Percentiles rank a stretch among this genome's conserved stretches.
phyloP scores from a whole-genome alignment of 768 basidiomycete species.

The Pulveroboletus sp. region DNA sequence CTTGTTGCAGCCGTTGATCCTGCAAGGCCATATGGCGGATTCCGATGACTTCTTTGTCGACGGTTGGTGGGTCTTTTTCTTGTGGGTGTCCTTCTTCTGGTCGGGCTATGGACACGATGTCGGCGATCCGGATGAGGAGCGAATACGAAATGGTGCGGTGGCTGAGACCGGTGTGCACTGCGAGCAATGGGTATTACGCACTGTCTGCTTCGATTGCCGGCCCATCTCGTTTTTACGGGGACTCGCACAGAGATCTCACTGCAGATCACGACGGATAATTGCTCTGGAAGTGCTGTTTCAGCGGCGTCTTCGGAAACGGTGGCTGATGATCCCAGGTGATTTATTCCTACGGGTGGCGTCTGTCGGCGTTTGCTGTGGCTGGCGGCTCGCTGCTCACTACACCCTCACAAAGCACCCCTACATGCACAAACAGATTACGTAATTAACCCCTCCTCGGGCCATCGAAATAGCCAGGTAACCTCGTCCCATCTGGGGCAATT shows the following conservation, averaged over 20 bases:
- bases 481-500: conserved; percentile 52
- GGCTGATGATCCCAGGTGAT: conserved; percentile 27
- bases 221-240: conserved; percentile 22
- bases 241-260: conserved; percentile 20
- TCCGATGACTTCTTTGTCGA: conserved; percentile 47
- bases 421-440: conserved; percentile 22
- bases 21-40: conserved; percentile 70
- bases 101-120: conserved; percentile 29
- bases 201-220: conserved; percentile 34
- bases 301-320: conserved; percentile 20
- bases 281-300: conserved; percentile 11
- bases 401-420: conserved; percentile 9
- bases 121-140: conserved; percentile 1
- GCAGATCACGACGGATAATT: background rate
- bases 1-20: conserved; percentile 77
- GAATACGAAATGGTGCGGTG: conserved; percentile 10
- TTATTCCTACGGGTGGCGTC: conserved; percentile 28
- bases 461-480: conserved; percentile 34
- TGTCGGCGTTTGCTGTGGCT: conserved; percentile 19
- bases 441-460: conserved; percentile 23
- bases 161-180: conserved; percentile 13
- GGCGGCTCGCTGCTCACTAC: background rate
- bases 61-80: conserved; percentile 38
- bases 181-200: conserved; percentile 23
- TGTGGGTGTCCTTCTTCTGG: conserved; percentile 40